Base-by-base conservation (phyloP, 306 rosid species). In the Vachellia collinsii region DNA sequence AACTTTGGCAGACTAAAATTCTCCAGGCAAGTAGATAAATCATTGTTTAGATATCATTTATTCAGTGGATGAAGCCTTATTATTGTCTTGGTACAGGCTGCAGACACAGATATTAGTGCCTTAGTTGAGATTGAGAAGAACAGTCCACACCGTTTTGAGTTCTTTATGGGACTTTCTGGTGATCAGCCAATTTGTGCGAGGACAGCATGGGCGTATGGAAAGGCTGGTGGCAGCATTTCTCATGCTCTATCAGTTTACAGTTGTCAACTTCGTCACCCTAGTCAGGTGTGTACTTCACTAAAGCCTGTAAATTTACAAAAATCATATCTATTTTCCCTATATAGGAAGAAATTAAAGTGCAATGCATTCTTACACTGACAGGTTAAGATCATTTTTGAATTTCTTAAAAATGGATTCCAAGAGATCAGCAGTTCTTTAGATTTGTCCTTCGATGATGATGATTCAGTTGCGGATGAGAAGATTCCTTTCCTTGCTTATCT, bases 1-100 rank as follows among this genome's bases (percentile, higher is more conserved):
- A 88, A 89, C 95, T 95, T 85, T 95, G 98, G 99, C 99, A 95
- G 87, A 95, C 99, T 22, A 95, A 93, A 91, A 92, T 95, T 79
- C 79, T 87, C 67, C 99, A 95, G 97, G 99, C 87, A 84, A 89
- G 93, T 74, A 25, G 67, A 76, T 36, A 58, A 58, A 42, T 80
- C 58, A 76, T 77, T 67, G 41, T 38, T 65, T 74, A 65, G 43
- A 77, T 54, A 54, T 50, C 53, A 23, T 36, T 59, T 79, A 79
- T 83, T 75, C 68, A 11, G 77, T 68, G 47, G 46, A 78, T 42
- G 70, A 65, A 20, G 58, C 82, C 76, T 79, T 75, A 68, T 79
- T 87, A 81, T 69, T 77, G 70, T 85, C 61, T 80, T 79, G 80
- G 38, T 74, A 76, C 86, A 95, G 99, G 99, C 99, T 56, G 84